Evolutionary conservation across 441 rosid genomes (phyloP).

Genomic region (Kokia cookei): DNA sequence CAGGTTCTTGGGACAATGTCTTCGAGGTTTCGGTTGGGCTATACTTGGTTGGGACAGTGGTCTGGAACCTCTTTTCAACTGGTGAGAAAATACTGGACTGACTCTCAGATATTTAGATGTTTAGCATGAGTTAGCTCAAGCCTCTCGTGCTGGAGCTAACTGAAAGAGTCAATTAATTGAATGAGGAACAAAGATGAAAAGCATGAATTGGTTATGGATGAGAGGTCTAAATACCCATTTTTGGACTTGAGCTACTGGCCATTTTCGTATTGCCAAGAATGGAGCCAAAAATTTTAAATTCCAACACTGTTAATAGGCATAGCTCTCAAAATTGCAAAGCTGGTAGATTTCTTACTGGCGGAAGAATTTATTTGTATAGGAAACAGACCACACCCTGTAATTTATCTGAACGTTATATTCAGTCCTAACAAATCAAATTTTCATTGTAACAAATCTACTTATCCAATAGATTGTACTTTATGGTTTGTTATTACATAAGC

Average conservation of each 20-base stretch:
- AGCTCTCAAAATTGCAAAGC: not conserved
- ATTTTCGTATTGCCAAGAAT: not conserved
- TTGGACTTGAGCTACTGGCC: not conserved
- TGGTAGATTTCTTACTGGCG: slow-evolving; percentile 4
- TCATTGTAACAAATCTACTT: not conserved
- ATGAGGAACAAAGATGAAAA: not conserved
- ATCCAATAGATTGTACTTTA: too few relatives aligned
- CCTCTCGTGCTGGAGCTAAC: not conserved
- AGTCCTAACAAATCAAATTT: slow-evolving; percentile 2
- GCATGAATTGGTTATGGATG: not conserved
- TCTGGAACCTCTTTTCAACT: slow-evolving; percentile 83
- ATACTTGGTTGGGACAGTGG: slow-evolving; percentile 73
- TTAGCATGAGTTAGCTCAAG: slow-evolving; percentile 9
- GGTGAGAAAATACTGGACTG: slow-evolving; percentile 84
- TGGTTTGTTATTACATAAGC: not conserved
- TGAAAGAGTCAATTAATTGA: not conserved
- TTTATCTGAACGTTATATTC: slow-evolving; percentile 18
- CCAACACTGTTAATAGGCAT: not conserved
- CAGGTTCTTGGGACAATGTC: slow-evolving; percentile 93
- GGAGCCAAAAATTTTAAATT: not conserved
- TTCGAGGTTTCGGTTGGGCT: slow-evolving; percentile 85
- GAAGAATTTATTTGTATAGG: slow-evolving; percentile 17
- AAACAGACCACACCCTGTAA: not conserved
- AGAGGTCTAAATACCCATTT: not conserved
- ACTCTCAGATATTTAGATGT: slow-evolving; percentile 8